Conservation (phyloP, 208 protist species). For the Porcisia deanei region DNA sequence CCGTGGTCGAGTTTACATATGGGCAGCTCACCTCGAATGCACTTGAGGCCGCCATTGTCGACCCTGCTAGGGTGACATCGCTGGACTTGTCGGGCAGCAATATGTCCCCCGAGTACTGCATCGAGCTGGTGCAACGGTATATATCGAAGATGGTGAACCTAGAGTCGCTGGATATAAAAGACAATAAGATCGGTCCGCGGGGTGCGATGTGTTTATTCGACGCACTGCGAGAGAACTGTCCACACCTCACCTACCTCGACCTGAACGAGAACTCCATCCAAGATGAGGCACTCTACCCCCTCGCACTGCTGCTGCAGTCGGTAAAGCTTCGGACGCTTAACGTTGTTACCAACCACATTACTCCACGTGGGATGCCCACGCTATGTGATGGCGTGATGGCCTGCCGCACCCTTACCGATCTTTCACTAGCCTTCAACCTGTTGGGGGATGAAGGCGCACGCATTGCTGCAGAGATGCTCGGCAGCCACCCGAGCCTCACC, state of each 20-base stretch:
- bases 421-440: constrained; percentile 79
- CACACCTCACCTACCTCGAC: constrained; percentile 68
- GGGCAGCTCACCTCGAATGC: constrained; percentile 58
- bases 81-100: constrained; percentile 84
- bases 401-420: constrained; percentile 50
- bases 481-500: constrained; percentile 49
- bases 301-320: constrained; percentile 60
- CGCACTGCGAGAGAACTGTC: constrained; percentile 58
- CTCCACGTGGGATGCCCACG: constrained; percentile 67
- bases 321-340: constrained; percentile 56
- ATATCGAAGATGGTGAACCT: constrained; percentile 67
- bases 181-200: constrained; percentile 76
- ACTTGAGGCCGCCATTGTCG: constrained; percentile 39
- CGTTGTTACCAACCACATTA: constrained; percentile 81
- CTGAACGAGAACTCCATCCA: constrained; percentile 86
- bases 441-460: constrained; percentile 69
- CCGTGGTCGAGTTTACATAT: constrained; percentile 61
- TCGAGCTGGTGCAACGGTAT: constrained; percentile 49
- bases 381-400: constrained; percentile 72
- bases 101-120: constrained; percentile 52
- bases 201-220: constrained; percentile 67
- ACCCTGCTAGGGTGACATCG: constrained; percentile 44
- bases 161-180: constrained; percentile 76
- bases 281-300: constrained; percentile 62
- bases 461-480: constrained; percentile 54